A percentile compares a stretch with the other conserved stretches of the same genome.
Conservation (phyloP, 345 rosid genomes). For the Mercurialis annua region DNA sequence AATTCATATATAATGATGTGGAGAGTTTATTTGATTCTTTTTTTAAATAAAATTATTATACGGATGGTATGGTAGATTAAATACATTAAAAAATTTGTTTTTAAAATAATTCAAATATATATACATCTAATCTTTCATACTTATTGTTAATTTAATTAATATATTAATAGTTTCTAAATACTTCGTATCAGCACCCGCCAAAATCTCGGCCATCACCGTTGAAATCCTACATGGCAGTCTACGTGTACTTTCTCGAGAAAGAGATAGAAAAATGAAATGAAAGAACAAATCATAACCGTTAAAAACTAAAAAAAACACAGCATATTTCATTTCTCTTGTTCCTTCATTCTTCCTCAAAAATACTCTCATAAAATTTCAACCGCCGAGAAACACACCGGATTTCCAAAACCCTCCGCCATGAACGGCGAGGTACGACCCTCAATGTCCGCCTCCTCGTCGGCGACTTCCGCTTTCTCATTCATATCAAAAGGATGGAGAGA, state of each 20-base stretch:
- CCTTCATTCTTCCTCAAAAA: too few relatives aligned
- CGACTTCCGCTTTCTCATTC: slow-evolving; percentile 62
- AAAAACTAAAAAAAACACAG: background rate
- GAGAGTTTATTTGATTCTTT: too few relatives aligned
- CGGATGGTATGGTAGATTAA: too few relatives aligned
- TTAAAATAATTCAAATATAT: too few relatives aligned
- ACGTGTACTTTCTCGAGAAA: slow-evolving; percentile 43
- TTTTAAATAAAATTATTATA: too few relatives aligned
- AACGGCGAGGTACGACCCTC: slow-evolving; percentile 30
- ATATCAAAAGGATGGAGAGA: slow-evolving; percentile 87
- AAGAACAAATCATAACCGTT: slow-evolving; percentile 37
- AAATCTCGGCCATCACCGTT: background rate
- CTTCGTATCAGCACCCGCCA: slow-evolving; percentile 31
- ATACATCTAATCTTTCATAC: too few relatives aligned
- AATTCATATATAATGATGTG: too few relatives aligned
- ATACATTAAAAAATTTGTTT: too few relatives aligned
- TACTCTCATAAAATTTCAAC: background rate
- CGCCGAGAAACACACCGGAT: slow-evolving; percentile 21
- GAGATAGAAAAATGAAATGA: slow-evolving; percentile 3
- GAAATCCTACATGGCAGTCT: slow-evolving; percentile 44
- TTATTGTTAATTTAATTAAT: too few relatives aligned
- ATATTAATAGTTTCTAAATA: too few relatives aligned
- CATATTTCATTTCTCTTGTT: background rate
- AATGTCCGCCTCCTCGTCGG: slow-evolving; percentile 22
- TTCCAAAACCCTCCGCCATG: slow-evolving; percentile 28